Base-by-base conservation (phyloP, 495 filamentous ascomycete species). In the Staphylotrichum tortipilum region DNA sequence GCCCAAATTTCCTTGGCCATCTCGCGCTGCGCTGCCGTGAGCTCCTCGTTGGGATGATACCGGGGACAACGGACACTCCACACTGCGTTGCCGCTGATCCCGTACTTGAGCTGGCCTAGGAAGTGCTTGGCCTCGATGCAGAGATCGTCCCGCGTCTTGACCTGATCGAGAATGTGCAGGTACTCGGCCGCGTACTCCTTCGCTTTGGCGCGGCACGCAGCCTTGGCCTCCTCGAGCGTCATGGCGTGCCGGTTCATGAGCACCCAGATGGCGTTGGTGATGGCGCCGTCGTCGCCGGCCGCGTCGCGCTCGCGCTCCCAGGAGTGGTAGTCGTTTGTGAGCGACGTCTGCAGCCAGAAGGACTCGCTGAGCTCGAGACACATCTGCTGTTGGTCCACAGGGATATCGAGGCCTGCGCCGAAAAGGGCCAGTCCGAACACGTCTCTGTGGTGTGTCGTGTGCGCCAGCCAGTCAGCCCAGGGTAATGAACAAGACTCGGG, bases 51-150 rank as follows among this genome's bases (percentile, higher is more conserved):
- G 1, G 30, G 30, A n/a, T 49, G 12, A 14, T 54, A 54, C 8
- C 52, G 39, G 29, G 39, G 39, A 21, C 15, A 31, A 3, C 44
- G 30, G 1, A 49, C 22, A 3, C 52, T 18, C 52, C 52, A 49
- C 4, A 45, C 39, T 3, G 47, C 38, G 11, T 49, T 44, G 3
- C 52, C 52, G 23, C 35, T 54, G 17, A 49, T 49, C 1, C 1
- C 17, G 5, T 26, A 19, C 28, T 26, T 17, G 12, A 44, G 5
- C 11, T 2, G 2, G 15, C 44, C 30, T 15, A 50, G 40, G 4
- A 50, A 29, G 31, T 1, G 11, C 6, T 37, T 40, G 22, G 39
- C 48, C 8, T 44, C 30, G 2, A 8, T 9, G 11, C 48, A 36
- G 21, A 50, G 39, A 22, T 50, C 47, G 18, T 30, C 35, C n/a